Percentiles rank a stretch among this genome's conserved stretches.
phyloP scores from a whole-genome alignment of 192 early-diverging fungal species.

The Umbelopsis isabellina region DNA sequence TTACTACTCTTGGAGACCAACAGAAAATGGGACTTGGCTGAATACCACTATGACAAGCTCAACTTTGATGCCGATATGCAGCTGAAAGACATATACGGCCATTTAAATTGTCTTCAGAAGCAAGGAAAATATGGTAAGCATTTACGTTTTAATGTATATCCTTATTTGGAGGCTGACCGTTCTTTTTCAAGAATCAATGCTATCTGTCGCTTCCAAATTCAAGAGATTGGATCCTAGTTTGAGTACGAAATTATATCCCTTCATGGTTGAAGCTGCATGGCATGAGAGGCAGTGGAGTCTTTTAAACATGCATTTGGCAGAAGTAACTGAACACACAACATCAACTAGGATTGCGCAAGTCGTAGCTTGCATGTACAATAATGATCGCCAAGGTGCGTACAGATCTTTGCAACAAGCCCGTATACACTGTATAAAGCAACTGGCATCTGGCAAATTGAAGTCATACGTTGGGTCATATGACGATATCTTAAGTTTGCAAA shows the following conservation, averaged over 20 bases:
- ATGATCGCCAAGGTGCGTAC: slow-evolving; percentile 35
- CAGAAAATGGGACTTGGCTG: slow-evolving; percentile 68
- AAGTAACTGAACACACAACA: slow-evolving; percentile 49
- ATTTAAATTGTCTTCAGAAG: slow-evolving; percentile 71
- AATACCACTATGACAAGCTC: slow-evolving; percentile 63
- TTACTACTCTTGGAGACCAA: slow-evolving; percentile 64
- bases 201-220: slow-evolving; percentile 53
- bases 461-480: slow-evolving; percentile 67
- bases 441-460: slow-evolving; percentile 67
- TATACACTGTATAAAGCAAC: slow-evolving; percentile 45
- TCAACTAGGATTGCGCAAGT: slow-evolving; percentile 59
- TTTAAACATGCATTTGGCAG: slow-evolving; percentile 49
- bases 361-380: slow-evolving; percentile 49
- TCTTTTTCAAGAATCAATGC: slow-evolving; percentile 49
- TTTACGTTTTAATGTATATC: neutral
- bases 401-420: slow-evolving; percentile 47
- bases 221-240: slow-evolving; percentile 50
- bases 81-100: slow-evolving; percentile 55
- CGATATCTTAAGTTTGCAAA: slow-evolving; percentile 61
- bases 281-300: slow-evolving; percentile 61
- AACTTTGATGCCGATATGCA: slow-evolving; percentile 49
- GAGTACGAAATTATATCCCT: slow-evolving; percentile 48
- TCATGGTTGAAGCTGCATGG: slow-evolving; percentile 67
- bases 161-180: neutral
- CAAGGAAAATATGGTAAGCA: slow-evolving; percentile 68